phyloP scores from a whole-genome alignment of 2,329 filamentous ascomycete species.

The Corniculantispora saksenae region DNA sequence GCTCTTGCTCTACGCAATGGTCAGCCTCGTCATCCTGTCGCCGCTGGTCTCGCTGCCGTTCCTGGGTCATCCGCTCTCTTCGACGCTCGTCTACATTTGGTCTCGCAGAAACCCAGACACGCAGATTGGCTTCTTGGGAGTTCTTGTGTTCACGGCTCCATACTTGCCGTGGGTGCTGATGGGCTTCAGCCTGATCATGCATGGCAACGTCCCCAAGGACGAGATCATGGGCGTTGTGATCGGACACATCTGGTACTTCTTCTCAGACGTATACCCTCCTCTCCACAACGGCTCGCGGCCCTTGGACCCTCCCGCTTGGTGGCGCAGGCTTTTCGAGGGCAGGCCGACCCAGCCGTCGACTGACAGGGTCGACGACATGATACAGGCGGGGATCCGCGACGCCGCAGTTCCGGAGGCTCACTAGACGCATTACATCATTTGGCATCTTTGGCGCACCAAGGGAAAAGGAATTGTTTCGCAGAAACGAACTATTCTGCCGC shows the following conservation, averaged over 20 bases:
- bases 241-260: slow-evolving; percentile 97
- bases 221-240: slow-evolving; percentile 95
- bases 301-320: slow-evolving; percentile 86
- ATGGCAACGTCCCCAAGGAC: slow-evolving; percentile 87
- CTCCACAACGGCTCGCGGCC: slow-evolving; percentile 83
- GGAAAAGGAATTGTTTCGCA: not conserved
- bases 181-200: slow-evolving; percentile 87
- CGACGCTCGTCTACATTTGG: slow-evolving; percentile 97
- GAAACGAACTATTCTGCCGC: not conserved
- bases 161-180: slow-evolving; percentile 96
- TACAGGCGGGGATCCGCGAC: slow-evolving; percentile 11
- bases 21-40: slow-evolving; percentile 76
- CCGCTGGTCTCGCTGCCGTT: slow-evolving; percentile 90
- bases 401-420: slow-evolving; percentile 11
- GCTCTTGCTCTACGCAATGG: slow-evolving; percentile 84
- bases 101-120: slow-evolving; percentile 92
- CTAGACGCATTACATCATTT: slow-evolving; percentile 1
- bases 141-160: slow-evolving; percentile 89
- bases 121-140: slow-evolving; percentile 80
- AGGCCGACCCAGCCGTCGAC: slow-evolving; percentile 48
- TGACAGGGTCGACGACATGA: slow-evolving; percentile 34
- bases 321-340: slow-evolving; percentile 81
- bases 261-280: slow-evolving; percentile 92
- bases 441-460: slow-evolving; percentile 5
- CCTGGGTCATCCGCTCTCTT: slow-evolving; percentile 88